Base-by-base conservation (phyloP, 805 yeast genomes). In the Candida silvatica region DNA sequence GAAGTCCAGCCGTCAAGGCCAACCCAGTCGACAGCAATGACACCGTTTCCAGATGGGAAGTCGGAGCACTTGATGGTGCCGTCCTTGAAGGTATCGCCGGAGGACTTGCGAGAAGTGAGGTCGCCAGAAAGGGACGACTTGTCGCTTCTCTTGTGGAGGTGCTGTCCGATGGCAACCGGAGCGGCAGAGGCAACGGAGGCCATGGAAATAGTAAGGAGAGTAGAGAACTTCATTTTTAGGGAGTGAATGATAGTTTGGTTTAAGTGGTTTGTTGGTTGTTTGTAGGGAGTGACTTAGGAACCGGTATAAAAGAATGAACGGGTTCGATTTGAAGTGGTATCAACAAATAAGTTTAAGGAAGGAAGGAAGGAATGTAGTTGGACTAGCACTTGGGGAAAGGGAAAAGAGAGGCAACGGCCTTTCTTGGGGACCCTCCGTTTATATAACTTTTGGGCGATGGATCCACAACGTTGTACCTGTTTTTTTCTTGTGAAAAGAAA, bases 41-140 rank as follows among this genome's bases (percentile, higher is more conserved):
- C 82, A 66, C 87, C 87, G 49, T 77, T 71, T 38, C 80, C 84
- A n/a, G 76, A 61, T 51, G 88, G 88, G 69, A 83, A 78, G 27
- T 66, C 63, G 37, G 73, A 66, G 68, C 94, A 83, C 35, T 67
- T 56, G 55, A 77, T 63, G 35, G 72, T 71, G 56, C 92, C 94
- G 52, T 83, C 94, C 53, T 66, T 64, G 56, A 81, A 80, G 39
- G 63, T 60, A 36, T 56, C 62, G 32, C 24, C 24, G 12, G 24
- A 47, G 44, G 84, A 82, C 46, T 56, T 57, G 52, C 59, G 77
- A 35, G 58, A 64, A 22, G 61, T 43, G 47, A 77, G 65, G 51
- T 74, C 82, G 52, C 81, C 83, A 35, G 58, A 39, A 25, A 11
- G 9, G 43, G 29, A 9, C 42, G 18, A 22, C 40, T 6, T 22